These are phyloP conservation scores for Talaromyces stipitatus DNA, from an alignment of 495 filamentous ascomycete genomes.

Conservation along the genomic window DNA sequence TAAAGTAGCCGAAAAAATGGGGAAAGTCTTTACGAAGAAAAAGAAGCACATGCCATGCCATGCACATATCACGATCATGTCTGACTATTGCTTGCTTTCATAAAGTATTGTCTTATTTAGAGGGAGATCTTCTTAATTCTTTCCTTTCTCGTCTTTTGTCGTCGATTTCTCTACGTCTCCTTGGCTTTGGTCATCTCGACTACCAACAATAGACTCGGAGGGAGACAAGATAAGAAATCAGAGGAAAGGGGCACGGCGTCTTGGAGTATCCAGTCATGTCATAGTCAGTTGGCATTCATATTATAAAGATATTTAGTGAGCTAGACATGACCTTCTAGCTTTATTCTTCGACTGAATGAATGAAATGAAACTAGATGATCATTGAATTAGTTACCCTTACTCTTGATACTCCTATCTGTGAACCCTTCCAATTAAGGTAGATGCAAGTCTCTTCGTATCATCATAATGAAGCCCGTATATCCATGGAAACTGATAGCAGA, in stretches of 20 bases:
- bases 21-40: conserved; percentile 6
- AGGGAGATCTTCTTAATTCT: conserved; percentile 4
- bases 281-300: background rate
- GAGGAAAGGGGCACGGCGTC: conserved; percentile 23
- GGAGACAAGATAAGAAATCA: conserved; percentile 4
- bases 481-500: background rate
- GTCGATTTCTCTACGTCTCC: conserved; percentile 9
- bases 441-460: background rate
- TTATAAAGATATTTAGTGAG: conserved; percentile 4
- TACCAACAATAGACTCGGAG: background rate
- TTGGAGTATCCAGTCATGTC: conserved; percentile 18
- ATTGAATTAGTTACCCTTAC: no score
- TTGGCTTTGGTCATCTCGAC: background rate
- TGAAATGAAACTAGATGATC: background rate
- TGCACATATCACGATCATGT: conserved; percentile 5
- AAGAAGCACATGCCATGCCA: conserved; percentile 6
- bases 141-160: conserved; percentile 1
- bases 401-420: no score
- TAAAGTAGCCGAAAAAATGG: conserved; percentile 14
- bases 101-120: conserved; percentile 7
- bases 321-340: background rate
- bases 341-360: background rate
- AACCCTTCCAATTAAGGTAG: background rate
- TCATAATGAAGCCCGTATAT: background rate
- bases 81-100: conserved; percentile 18